These are phyloP conservation scores for Leucocoprinus sp. DNA, from an alignment of 768 basidiomycete species.

Conservation along the genomic window DNA sequence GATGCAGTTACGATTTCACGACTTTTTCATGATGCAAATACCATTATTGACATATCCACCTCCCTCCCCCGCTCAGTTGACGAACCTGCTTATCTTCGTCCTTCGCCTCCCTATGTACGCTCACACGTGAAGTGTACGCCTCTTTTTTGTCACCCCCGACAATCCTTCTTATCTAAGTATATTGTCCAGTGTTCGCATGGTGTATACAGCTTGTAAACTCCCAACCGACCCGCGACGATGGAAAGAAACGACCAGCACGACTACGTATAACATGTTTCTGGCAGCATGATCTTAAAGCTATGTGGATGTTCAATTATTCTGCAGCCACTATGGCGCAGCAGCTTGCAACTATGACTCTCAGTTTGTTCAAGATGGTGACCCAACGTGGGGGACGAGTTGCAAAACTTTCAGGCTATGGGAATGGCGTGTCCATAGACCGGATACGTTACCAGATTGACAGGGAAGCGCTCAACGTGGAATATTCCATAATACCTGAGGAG, in stretches of 20 bases:
- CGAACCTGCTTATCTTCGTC: constrained; percentile 85
- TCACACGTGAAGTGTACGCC: constrained; percentile 66
- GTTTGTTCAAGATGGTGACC: constrained; percentile 73
- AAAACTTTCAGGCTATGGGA: constrained; percentile 68
- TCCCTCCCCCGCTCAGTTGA: constrained; percentile 88
- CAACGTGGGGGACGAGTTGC: constrained; percentile 72
- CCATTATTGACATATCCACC: constrained; percentile 85
- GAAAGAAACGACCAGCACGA: constrained; percentile 34
- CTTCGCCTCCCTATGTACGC: constrained; percentile 87
- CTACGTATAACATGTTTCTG: constrained; percentile 87
- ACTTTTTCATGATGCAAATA: constrained; percentile 70
- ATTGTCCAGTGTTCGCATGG: constrained; percentile 72
- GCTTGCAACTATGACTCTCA: constrained; percentile 76
- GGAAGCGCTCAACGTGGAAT: constrained; percentile 76
- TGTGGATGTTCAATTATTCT: constrained; percentile 73
- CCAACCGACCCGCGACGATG: constrained; percentile 19
- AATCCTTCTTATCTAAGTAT: constrained; percentile 10
- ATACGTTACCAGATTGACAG: constrained; percentile 75
- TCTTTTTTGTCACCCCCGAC: constrained; percentile 8
- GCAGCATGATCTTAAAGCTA: constrained; percentile 86
- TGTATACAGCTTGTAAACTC: constrained; percentile 69
- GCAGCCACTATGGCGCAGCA: constrained; percentile 61
- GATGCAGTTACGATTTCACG: constrained; percentile 93
- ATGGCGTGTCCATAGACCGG: constrained; percentile 73
- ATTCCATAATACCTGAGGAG: constrained; percentile 73